Evolutionary conservation across 306 rosid species (phyloP).

Genomic region (Lathyrus tuberosus): DNA sequence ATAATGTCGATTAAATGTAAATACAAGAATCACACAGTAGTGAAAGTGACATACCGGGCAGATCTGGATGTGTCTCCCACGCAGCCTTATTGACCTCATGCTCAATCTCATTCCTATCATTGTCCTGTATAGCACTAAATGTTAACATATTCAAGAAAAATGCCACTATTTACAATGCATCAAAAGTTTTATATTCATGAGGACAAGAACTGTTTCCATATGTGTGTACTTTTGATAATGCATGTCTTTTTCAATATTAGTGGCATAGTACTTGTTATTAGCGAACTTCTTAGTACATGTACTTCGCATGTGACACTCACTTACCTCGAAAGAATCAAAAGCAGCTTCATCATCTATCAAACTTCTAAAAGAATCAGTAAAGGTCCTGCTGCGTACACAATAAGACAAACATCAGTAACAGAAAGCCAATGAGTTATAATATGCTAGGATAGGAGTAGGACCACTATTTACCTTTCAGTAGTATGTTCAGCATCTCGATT

Average conservation of each 20-base stretch:
- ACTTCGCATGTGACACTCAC: slow-evolving; percentile 34
- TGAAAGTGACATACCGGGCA: slow-evolving; percentile 46
- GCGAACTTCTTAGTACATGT: too few species aligned
- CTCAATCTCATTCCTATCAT: slow-evolving; percentile 34
- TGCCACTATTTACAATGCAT: slow-evolving; percentile 4
- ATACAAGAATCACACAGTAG: slow-evolving; percentile 13
- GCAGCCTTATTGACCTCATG: slow-evolving; percentile 39
- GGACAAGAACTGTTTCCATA: slow-evolving; percentile 1
- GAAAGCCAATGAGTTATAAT: slow-evolving; percentile 26
- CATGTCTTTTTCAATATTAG: slow-evolving; percentile 19
- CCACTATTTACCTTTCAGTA: slow-evolving; percentile 58
- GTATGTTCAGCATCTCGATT: slow-evolving; percentile 45
- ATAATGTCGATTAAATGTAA: slow-evolving; percentile 6
- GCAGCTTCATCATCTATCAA: slow-evolving; percentile 53
- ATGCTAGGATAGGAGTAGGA: slow-evolving; percentile 20
- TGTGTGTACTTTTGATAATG: slow-evolving; percentile 18
- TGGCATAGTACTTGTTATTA: too few species aligned
- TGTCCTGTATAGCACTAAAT: slow-evolving; percentile 45
- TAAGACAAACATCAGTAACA: slow-evolving; percentile 28
- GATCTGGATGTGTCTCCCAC: slow-evolving; percentile 36
- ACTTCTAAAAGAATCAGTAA: slow-evolving; percentile 53
- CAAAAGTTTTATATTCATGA: neutral
- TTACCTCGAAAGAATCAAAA: slow-evolving; percentile 62
- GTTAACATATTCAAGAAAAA: slow-evolving; percentile 34
- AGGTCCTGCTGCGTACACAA: slow-evolving; percentile 60